A percentile compares a stretch with the other conserved stretches of the same genome.
Conservation (phyloP, 192 early-diverging fungal species). For the Linnemannia zychae region DNA sequence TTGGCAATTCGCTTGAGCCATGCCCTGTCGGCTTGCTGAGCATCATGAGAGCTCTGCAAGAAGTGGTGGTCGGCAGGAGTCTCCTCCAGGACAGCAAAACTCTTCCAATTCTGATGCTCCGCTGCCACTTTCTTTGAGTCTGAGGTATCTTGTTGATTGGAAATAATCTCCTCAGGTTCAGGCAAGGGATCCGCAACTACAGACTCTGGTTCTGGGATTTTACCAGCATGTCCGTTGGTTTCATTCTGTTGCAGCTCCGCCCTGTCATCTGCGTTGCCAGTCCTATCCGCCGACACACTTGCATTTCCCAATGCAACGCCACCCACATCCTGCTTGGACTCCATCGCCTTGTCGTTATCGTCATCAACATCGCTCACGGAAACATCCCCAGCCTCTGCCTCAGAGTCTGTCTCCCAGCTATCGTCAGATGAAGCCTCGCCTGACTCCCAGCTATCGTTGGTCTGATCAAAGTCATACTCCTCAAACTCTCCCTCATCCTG, state of each 20-base stretch:
- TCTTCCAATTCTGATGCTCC: slow-evolving; percentile 24
- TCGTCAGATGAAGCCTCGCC: slow-evolving; percentile 40
- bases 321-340: not conserved
- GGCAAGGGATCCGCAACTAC: slow-evolving; percentile 17
- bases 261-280: not conserved
- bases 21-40: slow-evolving; percentile 12
- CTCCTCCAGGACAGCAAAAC: slow-evolving; percentile 45
- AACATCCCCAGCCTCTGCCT: slow-evolving; percentile 46
- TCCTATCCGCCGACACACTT: not conserved
- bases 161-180: slow-evolving; percentile 24
- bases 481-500: slow-evolving; percentile 47
- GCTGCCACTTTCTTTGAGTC: not conserved
- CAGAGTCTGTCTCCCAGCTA: slow-evolving; percentile 62
- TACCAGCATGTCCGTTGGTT: not conserved
- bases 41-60: slow-evolving; percentile 12
- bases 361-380: slow-evolving; percentile 38
- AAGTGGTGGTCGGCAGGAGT: slow-evolving; percentile 57
- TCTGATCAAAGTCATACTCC: slow-evolving; percentile 58
- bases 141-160: not conserved
- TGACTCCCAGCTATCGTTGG: slow-evolving; percentile 26
- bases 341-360: slow-evolving; percentile 22
- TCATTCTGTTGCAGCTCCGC: not conserved
- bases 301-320: not conserved
- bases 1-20: slow-evolving; percentile 56
- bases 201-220: not conserved